Conservation (phyloP, 2,329 filamentous ascomycete genomes). For the Geosmithia morbida region DNA sequence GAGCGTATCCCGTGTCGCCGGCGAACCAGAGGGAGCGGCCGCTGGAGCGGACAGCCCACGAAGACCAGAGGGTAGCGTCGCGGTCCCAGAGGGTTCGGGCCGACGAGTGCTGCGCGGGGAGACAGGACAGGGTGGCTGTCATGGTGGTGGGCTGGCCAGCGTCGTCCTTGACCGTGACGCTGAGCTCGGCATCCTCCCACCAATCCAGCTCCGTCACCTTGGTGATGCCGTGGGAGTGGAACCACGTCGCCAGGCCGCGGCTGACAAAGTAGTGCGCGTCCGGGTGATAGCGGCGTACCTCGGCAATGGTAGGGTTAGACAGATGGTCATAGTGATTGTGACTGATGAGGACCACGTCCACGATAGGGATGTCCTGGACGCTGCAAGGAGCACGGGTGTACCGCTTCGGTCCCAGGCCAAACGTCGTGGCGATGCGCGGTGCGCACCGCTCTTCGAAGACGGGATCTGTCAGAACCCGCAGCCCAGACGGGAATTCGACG, state of each 20-base stretch:
- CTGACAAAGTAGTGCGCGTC: conserved; percentile 81
- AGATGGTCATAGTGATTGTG: conserved; percentile 94
- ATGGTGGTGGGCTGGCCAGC: conserved; percentile 31
- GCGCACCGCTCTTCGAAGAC: conserved; percentile 83
- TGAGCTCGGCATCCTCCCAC: conserved; percentile 79
- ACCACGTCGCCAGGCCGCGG: conserved; percentile 73
- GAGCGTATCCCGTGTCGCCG: conserved; percentile 82
- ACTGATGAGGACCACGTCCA: conserved; percentile 69
- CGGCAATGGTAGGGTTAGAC: conserved; percentile 58
- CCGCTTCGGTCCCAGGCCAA: conserved; percentile 51
- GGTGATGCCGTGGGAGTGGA: conserved; percentile 50
- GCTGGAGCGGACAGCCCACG: conserved; percentile 65
- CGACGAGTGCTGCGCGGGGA: conserved; percentile 75
- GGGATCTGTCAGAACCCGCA: conserved; percentile 85
- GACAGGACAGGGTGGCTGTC: conserved; percentile 56
- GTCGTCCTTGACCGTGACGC: conserved; percentile 24
- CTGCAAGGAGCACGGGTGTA: conserved; percentile 67
- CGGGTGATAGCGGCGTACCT: conserved; percentile 57
- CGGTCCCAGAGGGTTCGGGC: conserved; percentile 56
- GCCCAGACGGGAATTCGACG: conserved; percentile 73
- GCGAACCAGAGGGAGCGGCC: conserved; percentile 75
- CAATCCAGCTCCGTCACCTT: conserved; percentile 86
- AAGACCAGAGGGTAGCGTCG: conserved; percentile 70
- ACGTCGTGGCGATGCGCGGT: conserved; percentile 25
- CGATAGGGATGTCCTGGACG: conserved; percentile 60